A percentile compares a stretch with the other conserved stretches of the same genome.
These are phyloP conservation scores for Bodo saltans DNA, from an alignment of 78 protist species.

Conservation along the genomic window DNA sequence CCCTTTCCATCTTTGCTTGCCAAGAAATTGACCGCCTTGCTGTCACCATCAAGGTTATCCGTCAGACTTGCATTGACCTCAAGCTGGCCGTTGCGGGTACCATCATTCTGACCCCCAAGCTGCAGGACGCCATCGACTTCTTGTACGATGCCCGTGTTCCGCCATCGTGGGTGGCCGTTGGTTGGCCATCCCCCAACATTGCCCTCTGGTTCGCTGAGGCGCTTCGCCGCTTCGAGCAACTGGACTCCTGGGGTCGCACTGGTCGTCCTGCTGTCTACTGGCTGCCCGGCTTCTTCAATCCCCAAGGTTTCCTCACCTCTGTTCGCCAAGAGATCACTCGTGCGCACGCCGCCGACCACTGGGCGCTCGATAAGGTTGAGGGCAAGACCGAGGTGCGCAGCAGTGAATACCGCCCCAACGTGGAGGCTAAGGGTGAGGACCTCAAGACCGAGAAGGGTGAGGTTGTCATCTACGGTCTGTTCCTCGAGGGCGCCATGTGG, in stretches of 20 bases:
- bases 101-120: conserved; percentile 60
- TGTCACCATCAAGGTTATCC: conserved; percentile 31
- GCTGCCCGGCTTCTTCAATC: conserved; percentile 79
- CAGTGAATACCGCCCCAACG: background rate
- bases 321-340: conserved; percentile 79
- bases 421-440: conserved; percentile 36
- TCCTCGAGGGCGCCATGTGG: conserved; percentile 83
- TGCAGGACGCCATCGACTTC: conserved; percentile 44
- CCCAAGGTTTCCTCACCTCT: conserved; percentile 78
- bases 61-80: conserved; percentile 48
- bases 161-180: conserved; percentile 31
- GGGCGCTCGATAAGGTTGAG: conserved; percentile 79
- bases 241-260: conserved; percentile 47
- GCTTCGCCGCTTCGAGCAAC: conserved; percentile 54
- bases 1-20: conserved; percentile 65
- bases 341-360: conserved; percentile 43
- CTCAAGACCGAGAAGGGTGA: conserved; percentile 63
- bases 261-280: conserved; percentile 64
- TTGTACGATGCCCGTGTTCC: conserved; percentile 69
- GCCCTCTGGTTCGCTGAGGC: conserved; percentile 70
- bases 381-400: conserved; percentile 45
- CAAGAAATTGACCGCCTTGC: conserved; percentile 78
- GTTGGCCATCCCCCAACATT: conserved; percentile 62
- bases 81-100: conserved; percentile 75
- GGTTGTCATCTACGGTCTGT: conserved; percentile 75